Evolutionary conservation across 129 eudicot genomes (phyloP).

Genomic region (Centaurea solstitialis): DNA sequence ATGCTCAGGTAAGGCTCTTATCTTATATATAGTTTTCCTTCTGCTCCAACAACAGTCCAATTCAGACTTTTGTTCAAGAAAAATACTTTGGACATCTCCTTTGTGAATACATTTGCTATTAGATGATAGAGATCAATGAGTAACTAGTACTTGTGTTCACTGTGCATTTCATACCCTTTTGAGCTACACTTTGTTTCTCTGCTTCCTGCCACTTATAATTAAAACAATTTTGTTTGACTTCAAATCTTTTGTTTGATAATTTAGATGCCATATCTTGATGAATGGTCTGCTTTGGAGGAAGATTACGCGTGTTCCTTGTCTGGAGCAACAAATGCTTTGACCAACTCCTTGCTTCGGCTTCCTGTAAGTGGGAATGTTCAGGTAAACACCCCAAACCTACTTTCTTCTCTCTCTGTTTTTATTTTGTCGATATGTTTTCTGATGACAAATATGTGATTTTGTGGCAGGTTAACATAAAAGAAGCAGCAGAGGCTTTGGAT

Average conservation of each 20-base stretch:
- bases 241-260: neutral
- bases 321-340: conserved; percentile 50
- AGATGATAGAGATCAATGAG: too few relatives aligned
- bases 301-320: conserved; percentile 62
- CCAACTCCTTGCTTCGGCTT: conserved; percentile 61
- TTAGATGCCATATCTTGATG: conserved; percentile 75
- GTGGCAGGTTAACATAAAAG: conserved; percentile 58
- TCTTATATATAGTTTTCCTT: neutral
- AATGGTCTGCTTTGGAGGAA: conserved; percentile 73
- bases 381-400: conserved; percentile 35
- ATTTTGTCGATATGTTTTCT: neutral
- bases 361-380: conserved; percentile 66
- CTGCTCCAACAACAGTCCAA: neutral
- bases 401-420: neutral
- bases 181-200: neutral
- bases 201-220: too few relatives aligned
- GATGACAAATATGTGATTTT: neutral
- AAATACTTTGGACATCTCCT: neutral
- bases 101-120: neutral
- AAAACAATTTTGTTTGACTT: conserved; percentile 1
- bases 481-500: conserved; percentile 54
- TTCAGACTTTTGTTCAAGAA: neutral
- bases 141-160: neutral
- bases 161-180: neutral
- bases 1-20: conserved; percentile 59